Evolutionary conservation across 176 grass and related monocot species (phyloP), one percentile per base, ranked within the genome.

Genomic region (Bothriochloa decipiens): DNA sequence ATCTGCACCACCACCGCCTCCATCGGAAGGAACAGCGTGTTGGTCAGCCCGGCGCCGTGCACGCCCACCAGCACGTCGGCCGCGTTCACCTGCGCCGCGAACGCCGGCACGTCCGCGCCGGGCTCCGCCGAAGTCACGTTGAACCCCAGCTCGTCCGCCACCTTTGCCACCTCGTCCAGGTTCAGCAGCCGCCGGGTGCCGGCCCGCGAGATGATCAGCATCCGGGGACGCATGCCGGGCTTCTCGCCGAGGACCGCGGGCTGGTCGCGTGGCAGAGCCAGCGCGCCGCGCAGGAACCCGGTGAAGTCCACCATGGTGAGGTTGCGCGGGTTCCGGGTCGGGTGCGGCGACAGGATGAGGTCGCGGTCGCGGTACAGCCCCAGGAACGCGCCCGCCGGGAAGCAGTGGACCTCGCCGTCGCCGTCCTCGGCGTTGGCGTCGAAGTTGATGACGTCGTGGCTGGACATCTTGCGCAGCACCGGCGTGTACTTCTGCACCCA

Each of bases 401-500:
- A 97, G 85, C 94, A 97, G 58, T 90, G 94, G 8, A 18, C 75
- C 17, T 72, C 82, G 55, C 88, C 91, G 4, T 47, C 52, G 70
- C 88, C 91, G 70, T 90, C 91, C 4, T 39, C 52, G 70, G 63
- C 62, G 74, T 94, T 91, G 69, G 55, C 62, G 74, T 94, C 94
- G 69, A 90, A 91, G 87, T 92, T 87, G 82, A 97, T 94, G 4
- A 79, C 66, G 46, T 84, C 87, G 65, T 91, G 91, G 64, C 47
- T 67, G 0, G 91, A 94, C 9, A 97, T 26, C 86, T 85, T 94
- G n/a, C 71, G 80, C 11, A 97, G 87, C 45, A 97, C 1, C 11
- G 85, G 87, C 20, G 62, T 69, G 85, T 97, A 97, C 79, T 87
- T 93, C 20, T 91, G 74, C 70, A 97, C 65, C 89, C 87, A 97